Base-by-base conservation (phyloP, 2,329 filamentous ascomycete species). In the Graphiopsis chlorocephala region DNA sequence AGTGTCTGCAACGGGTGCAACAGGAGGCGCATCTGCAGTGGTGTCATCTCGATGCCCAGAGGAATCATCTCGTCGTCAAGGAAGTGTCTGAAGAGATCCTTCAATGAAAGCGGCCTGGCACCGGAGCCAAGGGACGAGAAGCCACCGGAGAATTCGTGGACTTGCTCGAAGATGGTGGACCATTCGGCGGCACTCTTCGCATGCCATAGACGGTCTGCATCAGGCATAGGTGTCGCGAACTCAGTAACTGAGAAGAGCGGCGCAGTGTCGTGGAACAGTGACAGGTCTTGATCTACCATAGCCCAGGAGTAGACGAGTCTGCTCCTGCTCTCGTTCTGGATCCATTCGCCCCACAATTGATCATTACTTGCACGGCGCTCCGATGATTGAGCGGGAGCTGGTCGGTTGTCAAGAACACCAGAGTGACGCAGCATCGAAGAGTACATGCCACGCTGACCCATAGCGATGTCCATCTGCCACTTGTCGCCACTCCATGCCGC, bases 381-480 rank as follows among this genome's bases (percentile, higher is more conserved):
- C 79, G 81, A 42, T 80, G 79, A 70, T 79, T 77, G 23, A 78
- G 76, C 4, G 78, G 79, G 62, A 81, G 82, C 10, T 79, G 77
- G 65, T 10, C 66, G 63, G 53, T 71, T 72, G 65, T 90, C 87
- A 31, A 91, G 78, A 78, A 89, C 85, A 25, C 88, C 88, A 0
- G 87, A 88, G 73, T 91, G 87, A 70, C 87, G 85, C 25, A 91
- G 78, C 88, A 91, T 91, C 65, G 88, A 84, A 66, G 90, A 83
- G 74, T 91, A 91, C 87, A 90, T 90, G 64, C 87, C 87, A 56
- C 88, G 83, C 75, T 90, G 89, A 31, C 88, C 88, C 87, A 90
- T 90, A 48, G 88, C 85, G 68, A 90, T 90, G 71, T 91, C 88
- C 88, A 90, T 91, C 68, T 90, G 86, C 88, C 88, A 90, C 76